A percentile compares a stretch with the other conserved stretches of the same genome.
Evolutionary conservation across 345 rosid genomes (phyloP).

Genomic region (Acer yangbiense): DNA sequence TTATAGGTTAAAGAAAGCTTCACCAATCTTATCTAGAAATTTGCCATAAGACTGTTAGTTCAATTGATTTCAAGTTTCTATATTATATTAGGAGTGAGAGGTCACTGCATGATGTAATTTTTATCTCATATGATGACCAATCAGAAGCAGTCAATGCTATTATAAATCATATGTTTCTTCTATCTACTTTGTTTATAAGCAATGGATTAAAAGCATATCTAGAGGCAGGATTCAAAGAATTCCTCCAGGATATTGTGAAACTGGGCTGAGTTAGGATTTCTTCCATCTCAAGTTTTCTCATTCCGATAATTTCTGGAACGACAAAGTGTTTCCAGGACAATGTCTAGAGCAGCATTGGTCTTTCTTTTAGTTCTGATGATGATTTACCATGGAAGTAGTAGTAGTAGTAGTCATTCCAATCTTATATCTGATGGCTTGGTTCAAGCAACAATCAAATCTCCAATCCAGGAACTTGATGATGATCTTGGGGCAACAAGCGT

Average conservation of each 20-base stretch:
- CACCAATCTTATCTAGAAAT: not conserved
- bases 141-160: not conserved
- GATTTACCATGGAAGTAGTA: slow-evolving; percentile 3
- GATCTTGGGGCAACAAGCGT: slow-evolving; percentile 25
- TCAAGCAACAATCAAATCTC: not conserved
- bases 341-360: slow-evolving; percentile 19
- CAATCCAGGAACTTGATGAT: not conserved
- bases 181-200: not conserved
- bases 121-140: not conserved
- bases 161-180: not conserved
- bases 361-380: slow-evolving; percentile 25
- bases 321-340: not conserved
- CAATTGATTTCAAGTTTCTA: not conserved
- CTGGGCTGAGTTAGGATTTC: not conserved
- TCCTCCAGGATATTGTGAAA: not conserved
- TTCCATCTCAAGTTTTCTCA: not conserved
- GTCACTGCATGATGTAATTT: not conserved
- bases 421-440: slow-evolving; percentile 23
- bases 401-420: slow-evolving; percentile 1
- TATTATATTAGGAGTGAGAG: not conserved
- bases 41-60: slow-evolving; percentile 6
- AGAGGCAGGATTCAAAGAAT: no score
- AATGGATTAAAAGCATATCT: not conserved
- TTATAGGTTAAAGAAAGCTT: not conserved
- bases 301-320: not conserved